Conservation (phyloP, 202 grass and related monocot species). For the Musa balbisiana region DNA sequence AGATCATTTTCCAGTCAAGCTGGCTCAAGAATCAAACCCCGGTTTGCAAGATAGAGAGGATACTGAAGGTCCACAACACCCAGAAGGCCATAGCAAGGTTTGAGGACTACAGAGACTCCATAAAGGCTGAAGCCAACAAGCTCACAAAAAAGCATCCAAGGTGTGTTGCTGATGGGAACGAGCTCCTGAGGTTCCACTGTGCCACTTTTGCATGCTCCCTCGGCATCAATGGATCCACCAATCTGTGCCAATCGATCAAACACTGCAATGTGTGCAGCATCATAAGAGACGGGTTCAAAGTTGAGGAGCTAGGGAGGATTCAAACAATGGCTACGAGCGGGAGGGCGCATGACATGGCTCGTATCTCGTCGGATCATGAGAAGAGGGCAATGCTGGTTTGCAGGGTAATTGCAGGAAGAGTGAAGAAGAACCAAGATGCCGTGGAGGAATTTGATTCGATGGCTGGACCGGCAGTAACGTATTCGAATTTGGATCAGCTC, state of each 20-base stretch:
- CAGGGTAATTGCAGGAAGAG: conserved; percentile 8
- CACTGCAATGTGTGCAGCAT: not conserved
- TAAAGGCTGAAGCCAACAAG: conserved; percentile 6
- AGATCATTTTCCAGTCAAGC: conserved; percentile 9
- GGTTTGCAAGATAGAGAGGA: conserved; percentile 6
- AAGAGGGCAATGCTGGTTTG: conserved; percentile 9
- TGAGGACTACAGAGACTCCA: conserved; percentile 8
- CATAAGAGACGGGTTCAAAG: not conserved
- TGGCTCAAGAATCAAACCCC: not conserved
- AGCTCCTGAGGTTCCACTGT: conserved; percentile 7
- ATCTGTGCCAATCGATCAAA: not conserved
- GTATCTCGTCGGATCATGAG: not conserved
- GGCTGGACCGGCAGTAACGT: not conserved
- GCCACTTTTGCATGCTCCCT: conserved; percentile 6
- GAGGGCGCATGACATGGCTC: not conserved
- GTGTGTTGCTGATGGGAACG: conserved; percentile 5
- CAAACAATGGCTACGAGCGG: conserved; percentile 4
- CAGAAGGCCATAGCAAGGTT: conserved; percentile 1
- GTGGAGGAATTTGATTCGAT: not conserved
- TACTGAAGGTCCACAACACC: conserved; percentile 11
- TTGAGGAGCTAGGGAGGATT: not conserved
- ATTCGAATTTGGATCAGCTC: not conserved
- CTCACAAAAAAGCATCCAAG: conserved; percentile 3
- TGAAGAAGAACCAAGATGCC: not conserved
- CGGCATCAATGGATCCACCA: conserved; percentile 4